Evolutionary conservation across 1,139 yeast species (phyloP), one percentile per base, ranked within the genome.

Genomic region (Yamadazyma friedrichii): DNA sequence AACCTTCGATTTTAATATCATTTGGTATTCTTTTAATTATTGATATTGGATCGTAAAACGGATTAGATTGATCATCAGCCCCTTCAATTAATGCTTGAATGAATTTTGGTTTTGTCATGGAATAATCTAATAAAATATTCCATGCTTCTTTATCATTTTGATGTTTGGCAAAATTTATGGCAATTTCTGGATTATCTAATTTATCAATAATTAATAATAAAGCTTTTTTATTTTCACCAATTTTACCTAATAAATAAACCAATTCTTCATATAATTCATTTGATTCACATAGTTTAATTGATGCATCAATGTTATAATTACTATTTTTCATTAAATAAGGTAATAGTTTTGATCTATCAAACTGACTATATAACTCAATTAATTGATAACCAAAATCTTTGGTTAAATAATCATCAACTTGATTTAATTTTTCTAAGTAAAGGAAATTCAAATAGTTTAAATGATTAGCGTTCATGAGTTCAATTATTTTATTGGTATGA

Each of bases 201-300:
- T 86, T 76, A 49, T 87, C 84, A 33, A 89, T 82, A 15, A 93
- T 89, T 40, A 93, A 67, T 47, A 72, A 74, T 51, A 93, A 64
- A 0, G 98, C 98, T 44, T 78, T 75, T 48, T 76, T 77, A 45
- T 84, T 81, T 49, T 87, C 87, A 1, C 98, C 98, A 25, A 87
- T 82, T 53, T 81, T 81, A 6, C 96, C 95, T 47, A 88, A 73
- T 29, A 93, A 63, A 53, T 81, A 89, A 0, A 93, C 95, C 38
- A 88, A 68, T 55, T 91, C 98, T 36, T 84, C 80, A 27, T 72
- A 74, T 37, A 66, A 63, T 1, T 70, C 71, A 34, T 73, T 69
- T 9, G 59, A 45, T 44, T 82, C 82, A 53, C 96, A 88, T 0
- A 84, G 59, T 9, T 64, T 60, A 15, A 88, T 78, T 0, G 96